Base-by-base conservation (phyloP, 75 land plant genomes). In the Sequoia sempervirens region DNA sequence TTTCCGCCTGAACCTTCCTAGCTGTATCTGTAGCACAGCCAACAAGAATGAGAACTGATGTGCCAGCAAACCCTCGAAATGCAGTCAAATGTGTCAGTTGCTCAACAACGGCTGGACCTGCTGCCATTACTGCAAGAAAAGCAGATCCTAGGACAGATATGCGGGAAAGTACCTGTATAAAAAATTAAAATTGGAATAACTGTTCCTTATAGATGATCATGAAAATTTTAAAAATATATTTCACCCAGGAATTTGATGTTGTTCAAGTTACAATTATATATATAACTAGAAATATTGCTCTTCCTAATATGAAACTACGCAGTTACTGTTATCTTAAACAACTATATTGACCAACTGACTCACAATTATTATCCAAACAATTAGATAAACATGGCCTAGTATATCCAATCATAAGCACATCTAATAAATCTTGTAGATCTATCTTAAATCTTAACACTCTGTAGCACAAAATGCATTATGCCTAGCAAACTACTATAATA, bases 21-120 rank as follows among this genome's bases (percentile, higher is more conserved):
- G 99, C 99, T 1, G 99, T 98, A 64, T 98, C 99, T 32, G 99
- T 98, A 37, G 99, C 99, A 88, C 97, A 96, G 6, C 99, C 99
- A 72, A 98, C 99, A 81, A 98, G 96, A 76, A 98, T 98, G 78
- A 98, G 93, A 81, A 98, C 89, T 45, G 99, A 98, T 34, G 99
- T 98, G 37, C 99, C 99, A 81, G 99, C 99, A 82, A 98, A 98
- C 81, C 99, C 99, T 41, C 99, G 88, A 80, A 98, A 98, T 11
- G 97, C 97, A 14, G 99, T 93, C 80, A 96, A 78, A 81, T 98
- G 99, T 26, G 99, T 98, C 17, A 87, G 90, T 86, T 95, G 95
- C 84, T 98, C 99, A 43, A 96, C 90, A 50, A 92, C 85, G 47
- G 99, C 90, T 20, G 99, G 99, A 70, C 97, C 98, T 58, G 96